A percentile compares a stretch with the other conserved stretches of the same genome.
phyloP scores from a whole-genome alignment of 305 asterid genomes.

The Fraxinus sp. region DNA sequence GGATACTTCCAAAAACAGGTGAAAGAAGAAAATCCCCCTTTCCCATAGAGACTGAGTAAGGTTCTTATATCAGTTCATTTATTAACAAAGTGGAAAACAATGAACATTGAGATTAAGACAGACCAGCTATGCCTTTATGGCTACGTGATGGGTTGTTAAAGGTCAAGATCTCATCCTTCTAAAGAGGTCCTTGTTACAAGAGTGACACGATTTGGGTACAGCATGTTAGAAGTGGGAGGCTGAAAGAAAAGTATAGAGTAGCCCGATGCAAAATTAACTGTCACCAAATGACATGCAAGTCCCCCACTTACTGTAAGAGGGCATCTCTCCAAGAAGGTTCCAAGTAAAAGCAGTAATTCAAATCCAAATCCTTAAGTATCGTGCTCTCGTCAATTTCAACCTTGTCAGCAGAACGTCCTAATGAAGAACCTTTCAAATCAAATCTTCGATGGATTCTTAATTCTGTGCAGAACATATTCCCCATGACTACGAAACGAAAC shows the following conservation, averaged over 20 bases:
- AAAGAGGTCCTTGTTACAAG: not conserved
- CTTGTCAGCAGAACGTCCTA: conserved; percentile 92
- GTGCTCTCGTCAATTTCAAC: conserved; percentile 89
- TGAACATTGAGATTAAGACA: not conserved
- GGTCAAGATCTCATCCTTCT: not conserved
- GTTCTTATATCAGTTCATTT: not conserved
- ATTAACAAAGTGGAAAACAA: not conserved
- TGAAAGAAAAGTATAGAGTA: not conserved
- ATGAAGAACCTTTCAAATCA: conserved; percentile 92
- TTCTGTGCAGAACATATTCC: conserved; percentile 97
- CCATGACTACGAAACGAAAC: conserved; percentile 98
- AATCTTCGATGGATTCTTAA: conserved; percentile 89
- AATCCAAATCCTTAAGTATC: conserved; percentile 90
- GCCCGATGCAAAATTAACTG: not conserved
- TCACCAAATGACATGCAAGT: not conserved
- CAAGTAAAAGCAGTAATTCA: conserved; percentile 87
- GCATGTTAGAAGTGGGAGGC: not conserved
- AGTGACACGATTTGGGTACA: not conserved
- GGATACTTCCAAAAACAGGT: not conserved
- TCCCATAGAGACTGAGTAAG: not conserved
- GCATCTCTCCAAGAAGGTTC: conserved; percentile 87
- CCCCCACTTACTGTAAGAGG: conserved; percentile 59
- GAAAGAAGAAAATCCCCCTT: not conserved
- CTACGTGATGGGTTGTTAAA: not conserved
- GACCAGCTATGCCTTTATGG: not conserved